A percentile compares a stretch with the other conserved stretches of the same genome.
These are phyloP conservation scores for Aquanectria penicillioides DNA, from an alignment of 2,329 filamentous ascomycete genomes.

Conservation along the genomic window DNA sequence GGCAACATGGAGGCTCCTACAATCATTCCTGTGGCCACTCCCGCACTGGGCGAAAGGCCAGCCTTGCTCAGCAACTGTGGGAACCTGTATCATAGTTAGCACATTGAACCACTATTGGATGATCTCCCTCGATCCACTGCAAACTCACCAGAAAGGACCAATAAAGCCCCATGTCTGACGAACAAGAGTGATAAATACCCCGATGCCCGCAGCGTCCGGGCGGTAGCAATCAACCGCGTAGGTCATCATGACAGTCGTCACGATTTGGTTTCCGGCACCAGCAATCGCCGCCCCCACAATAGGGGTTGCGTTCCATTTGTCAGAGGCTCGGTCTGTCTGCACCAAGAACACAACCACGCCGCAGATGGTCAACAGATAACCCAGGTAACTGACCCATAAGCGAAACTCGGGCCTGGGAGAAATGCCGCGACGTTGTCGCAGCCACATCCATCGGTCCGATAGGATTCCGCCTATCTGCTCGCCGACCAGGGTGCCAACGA, in stretches of 20 bases:
- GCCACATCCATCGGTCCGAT: conserved; percentile 63
- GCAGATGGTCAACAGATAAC: conserved; percentile 59
- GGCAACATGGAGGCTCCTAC: conserved; percentile 14
- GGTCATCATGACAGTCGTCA: conserved; percentile 68
- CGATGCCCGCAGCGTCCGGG: conserved; percentile 62
- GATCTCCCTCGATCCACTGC: too few species aligned
- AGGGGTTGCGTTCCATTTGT: conserved; percentile 66
- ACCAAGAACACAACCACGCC: conserved; percentile 66
- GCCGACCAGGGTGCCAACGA: conserved; percentile 66
- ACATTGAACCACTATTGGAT: background rate
- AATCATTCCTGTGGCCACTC: conserved; percentile 13
- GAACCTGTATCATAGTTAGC: conserved; percentile 4
- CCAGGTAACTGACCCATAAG: conserved; percentile 66
- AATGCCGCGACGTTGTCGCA: conserved; percentile 45
- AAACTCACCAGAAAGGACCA: conserved; percentile 43
- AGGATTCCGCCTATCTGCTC: conserved; percentile 66
- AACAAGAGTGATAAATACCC: conserved; percentile 67
- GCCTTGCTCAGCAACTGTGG: conserved; percentile 8
- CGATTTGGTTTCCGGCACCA: conserved; percentile 67
- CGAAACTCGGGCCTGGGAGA: conserved; percentile 60
- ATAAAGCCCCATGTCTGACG: conserved; percentile 65
- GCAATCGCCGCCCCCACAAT: conserved; percentile 62
- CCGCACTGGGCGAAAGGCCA: conserved; percentile 7
- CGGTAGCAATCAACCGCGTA: conserved; percentile 68
- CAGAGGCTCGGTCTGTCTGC: conserved; percentile 54